Evolutionary conservation across 108 stramenopile species (phyloP).

Genomic region (Skeletonema costatum): DNA sequence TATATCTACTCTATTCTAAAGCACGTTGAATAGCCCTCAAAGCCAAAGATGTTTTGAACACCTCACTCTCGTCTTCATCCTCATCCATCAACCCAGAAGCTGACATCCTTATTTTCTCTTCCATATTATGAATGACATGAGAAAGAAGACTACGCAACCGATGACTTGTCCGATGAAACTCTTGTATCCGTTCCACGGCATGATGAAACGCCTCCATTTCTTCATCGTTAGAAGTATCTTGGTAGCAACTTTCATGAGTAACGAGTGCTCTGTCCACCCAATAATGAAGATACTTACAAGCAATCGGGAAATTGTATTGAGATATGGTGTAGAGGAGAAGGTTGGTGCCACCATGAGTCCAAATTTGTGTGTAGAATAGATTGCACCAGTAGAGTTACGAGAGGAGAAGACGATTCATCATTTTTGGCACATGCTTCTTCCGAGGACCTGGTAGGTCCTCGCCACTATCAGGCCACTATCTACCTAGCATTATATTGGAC

Average conservation of each 20-base stretch:
- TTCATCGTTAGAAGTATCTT: background rate
- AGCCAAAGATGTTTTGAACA: background rate
- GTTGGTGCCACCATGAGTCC: conserved; percentile 28
- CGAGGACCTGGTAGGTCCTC: too few species aligned
- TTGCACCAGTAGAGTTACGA: conserved; percentile 1
- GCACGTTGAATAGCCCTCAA: background rate
- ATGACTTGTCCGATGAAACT: background rate
- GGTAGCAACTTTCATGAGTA: background rate
- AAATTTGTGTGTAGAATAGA: background rate
- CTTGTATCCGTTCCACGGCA: background rate
- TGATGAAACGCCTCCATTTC: background rate
- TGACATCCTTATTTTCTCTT: background rate
- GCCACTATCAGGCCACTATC: too few species aligned
- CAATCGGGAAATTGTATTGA: conserved; percentile 26
- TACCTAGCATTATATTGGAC: too few species aligned
- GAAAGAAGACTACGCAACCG: background rate
- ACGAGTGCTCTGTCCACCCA: background rate
- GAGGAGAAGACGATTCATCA: background rate
- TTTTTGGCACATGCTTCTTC: too few species aligned
- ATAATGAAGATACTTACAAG: background rate
- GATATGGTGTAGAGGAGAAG: conserved; percentile 37
- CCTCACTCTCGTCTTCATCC: background rate
- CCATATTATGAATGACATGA: background rate
- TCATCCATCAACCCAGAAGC: background rate
- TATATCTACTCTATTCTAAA: background rate